phyloP scores from a whole-genome alignment of 305 asterid species.

The Solanum chacoense region DNA sequence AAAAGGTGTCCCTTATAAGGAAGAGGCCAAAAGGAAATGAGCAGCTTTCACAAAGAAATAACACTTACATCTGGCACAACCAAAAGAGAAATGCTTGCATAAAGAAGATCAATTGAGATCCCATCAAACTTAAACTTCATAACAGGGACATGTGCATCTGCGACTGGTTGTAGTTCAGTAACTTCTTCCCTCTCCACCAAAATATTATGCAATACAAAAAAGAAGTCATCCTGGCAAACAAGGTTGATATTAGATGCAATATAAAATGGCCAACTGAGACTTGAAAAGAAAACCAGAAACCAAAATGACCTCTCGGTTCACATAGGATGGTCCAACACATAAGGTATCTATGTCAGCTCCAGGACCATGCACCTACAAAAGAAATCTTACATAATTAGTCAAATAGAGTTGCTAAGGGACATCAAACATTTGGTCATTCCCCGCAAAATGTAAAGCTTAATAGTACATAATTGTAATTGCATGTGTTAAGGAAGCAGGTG shows the following conservation, averaged over 20 bases:
- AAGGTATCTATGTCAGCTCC: slow-evolving; percentile 90
- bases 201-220: slow-evolving; percentile 56
- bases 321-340: slow-evolving; percentile 90
- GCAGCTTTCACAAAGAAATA: not conserved
- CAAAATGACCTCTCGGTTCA: slow-evolving; percentile 58
- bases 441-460: not conserved
- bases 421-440: not conserved
- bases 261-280: not conserved
- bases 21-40: not conserved
- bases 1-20: not conserved
- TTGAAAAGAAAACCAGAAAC: not conserved
- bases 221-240: slow-evolving; percentile 67
- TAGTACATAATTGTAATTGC: not conserved
- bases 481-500: not conserved
- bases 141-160: slow-evolving; percentile 96
- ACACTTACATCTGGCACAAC: slow-evolving; percentile 83
- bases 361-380: slow-evolving; percentile 87
- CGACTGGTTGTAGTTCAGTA: slow-evolving; percentile 88
- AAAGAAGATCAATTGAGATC: slow-evolving; percentile 86
- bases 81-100: slow-evolving; percentile 74
- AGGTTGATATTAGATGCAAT: slow-evolving; percentile 4
- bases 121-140: slow-evolving; percentile 96
- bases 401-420: not conserved
- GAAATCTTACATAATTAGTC: not conserved
- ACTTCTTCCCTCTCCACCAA: slow-evolving; percentile 68